Conservation (phyloP, 495 filamentous ascomycete genomes). For the Daldinia caldariorum region DNA sequence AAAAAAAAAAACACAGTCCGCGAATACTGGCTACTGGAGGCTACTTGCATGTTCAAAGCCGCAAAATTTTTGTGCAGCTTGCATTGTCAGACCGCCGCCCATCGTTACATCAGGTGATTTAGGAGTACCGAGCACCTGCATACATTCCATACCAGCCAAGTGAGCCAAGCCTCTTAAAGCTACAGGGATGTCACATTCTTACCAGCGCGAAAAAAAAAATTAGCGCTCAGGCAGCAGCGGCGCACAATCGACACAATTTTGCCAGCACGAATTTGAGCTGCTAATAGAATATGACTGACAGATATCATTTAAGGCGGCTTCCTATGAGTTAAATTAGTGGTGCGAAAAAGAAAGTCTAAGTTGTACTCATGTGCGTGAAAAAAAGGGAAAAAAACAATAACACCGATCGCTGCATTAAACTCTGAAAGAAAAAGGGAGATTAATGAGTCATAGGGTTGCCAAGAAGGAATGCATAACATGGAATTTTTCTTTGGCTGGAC, state of each 20-base stretch:
- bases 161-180: slow-evolving; percentile 30
- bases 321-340: not conserved
- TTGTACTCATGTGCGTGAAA: not conserved
- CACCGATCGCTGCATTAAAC: slow-evolving; percentile 34
- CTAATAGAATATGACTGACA: not conserved
- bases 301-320: not conserved
- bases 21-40: slow-evolving; percentile 40
- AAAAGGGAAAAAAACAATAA: not conserved
- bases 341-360: not conserved
- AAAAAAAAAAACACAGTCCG: slow-evolving; percentile 18
- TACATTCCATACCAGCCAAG: slow-evolving; percentile 31
- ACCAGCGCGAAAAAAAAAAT: slow-evolving; percentile 21
- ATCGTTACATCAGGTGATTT: slow-evolving; percentile 46
- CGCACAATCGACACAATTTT: slow-evolving; percentile 3
- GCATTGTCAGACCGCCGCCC: slow-evolving; percentile 42
- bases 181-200: slow-evolving; percentile 35
- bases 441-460: slow-evolving; percentile 41
- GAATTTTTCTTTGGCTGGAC: slow-evolving; percentile 25
- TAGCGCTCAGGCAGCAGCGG: slow-evolving; percentile 27
- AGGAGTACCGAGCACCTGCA: slow-evolving; percentile 43
- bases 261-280: slow-evolving; percentile 11
- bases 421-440: slow-evolving; percentile 14
- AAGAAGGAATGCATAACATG: slow-evolving; percentile 38
- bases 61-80: slow-evolving; percentile 42
- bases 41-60: slow-evolving; percentile 42